These are phyloP conservation scores for Flaveria sonorensis DNA, from an alignment of 129 eudicot species.

Conservation along the genomic window DNA sequence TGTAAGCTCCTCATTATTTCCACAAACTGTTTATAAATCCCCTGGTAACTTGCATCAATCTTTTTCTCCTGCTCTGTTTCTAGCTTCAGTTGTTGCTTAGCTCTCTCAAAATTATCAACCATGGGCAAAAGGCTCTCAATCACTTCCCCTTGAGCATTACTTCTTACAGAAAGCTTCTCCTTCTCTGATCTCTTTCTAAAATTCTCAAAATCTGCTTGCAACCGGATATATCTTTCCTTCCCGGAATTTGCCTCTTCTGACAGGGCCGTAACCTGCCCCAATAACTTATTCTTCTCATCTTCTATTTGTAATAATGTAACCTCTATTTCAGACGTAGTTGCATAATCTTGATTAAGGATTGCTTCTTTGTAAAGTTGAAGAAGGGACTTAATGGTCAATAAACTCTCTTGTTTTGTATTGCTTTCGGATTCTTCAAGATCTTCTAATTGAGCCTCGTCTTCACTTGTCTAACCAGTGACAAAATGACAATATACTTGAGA, in stretches of 20 bases:
- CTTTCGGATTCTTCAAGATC: conserved; percentile 34
- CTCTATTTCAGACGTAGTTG: conserved; percentile 58
- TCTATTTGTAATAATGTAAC: conserved; percentile 46
- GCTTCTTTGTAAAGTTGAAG: conserved; percentile 75
- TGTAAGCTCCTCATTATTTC: conserved; percentile 91
- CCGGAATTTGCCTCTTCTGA: conserved; percentile 64
- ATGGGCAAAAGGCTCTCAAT: conserved; percentile 87
- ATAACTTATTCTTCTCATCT: conserved; percentile 61
- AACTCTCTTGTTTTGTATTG: conserved; percentile 30
- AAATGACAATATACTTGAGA: background rate
- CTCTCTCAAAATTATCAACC: conserved; percentile 96
- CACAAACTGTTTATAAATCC: conserved; percentile 96
- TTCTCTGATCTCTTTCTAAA: conserved; percentile 87
- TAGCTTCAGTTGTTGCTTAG: conserved; percentile 73
- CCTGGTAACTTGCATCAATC: conserved; percentile 92
- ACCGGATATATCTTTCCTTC: conserved; percentile 73
- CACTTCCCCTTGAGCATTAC: conserved; percentile 85
- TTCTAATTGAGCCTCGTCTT: conserved; percentile 38
- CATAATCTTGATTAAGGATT: conserved; percentile 51
- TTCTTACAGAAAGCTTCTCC: conserved; percentile 62
- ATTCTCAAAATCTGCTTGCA: conserved; percentile 97
- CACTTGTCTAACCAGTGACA: conserved; percentile 39
- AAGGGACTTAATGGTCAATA: conserved; percentile 45
- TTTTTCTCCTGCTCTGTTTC: conserved; percentile 85
- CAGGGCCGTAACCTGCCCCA: conserved; percentile 45